A percentile compares a stretch with the other conserved stretches of the same genome.
Evolutionary conservation across 176 grass and related monocot genomes (phyloP).

Genomic region (Secale cereale): DNA sequence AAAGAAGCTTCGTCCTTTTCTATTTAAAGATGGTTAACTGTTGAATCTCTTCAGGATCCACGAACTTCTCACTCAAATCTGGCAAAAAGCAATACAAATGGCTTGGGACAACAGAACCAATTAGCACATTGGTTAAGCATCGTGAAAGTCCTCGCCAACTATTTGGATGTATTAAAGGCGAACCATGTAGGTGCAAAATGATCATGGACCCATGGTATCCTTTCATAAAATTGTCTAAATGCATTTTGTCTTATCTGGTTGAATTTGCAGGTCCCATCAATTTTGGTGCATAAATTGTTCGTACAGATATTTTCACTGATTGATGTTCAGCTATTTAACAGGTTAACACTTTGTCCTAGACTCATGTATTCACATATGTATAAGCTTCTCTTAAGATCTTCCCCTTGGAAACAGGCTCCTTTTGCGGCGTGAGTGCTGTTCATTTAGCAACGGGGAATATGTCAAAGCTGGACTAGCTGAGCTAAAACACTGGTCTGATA

Average conservation of each 20-base stretch:
- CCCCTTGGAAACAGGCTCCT: constrained; percentile 53
- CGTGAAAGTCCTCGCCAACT: constrained; percentile 49
- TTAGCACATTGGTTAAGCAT: constrained; percentile 58
- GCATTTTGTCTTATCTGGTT: constrained; percentile 23
- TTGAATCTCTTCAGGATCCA: constrained; percentile 49
- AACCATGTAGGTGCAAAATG: constrained; percentile 56
- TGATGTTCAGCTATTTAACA: constrained; percentile 88
- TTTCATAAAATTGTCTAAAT: constrained; percentile 16
- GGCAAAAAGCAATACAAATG: constrained; percentile 50
- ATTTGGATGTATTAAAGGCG: constrained; percentile 52
- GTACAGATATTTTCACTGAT: constrained; percentile 77
- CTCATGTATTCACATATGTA: constrained; percentile 20
- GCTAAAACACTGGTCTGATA: constrained; percentile 77
- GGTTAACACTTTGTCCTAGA: constrained; percentile 41
- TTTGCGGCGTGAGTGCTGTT: constrained; percentile 85
- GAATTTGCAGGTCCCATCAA: constrained; percentile 68
- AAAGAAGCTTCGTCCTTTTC: background rate
- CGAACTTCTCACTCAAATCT: constrained; percentile 48
- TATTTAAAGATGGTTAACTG: constrained; percentile 23
- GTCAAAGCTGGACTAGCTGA: constrained; percentile 76
- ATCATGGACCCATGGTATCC: constrained; percentile 7
- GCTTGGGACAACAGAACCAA: constrained; percentile 51
- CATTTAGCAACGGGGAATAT: constrained; percentile 90
- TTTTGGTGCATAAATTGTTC: constrained; percentile 78
- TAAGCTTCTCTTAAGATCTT: constrained; percentile 35